Conservation (phyloP, 352 stramenopile species). For the Phytopythium vexans region DNA sequence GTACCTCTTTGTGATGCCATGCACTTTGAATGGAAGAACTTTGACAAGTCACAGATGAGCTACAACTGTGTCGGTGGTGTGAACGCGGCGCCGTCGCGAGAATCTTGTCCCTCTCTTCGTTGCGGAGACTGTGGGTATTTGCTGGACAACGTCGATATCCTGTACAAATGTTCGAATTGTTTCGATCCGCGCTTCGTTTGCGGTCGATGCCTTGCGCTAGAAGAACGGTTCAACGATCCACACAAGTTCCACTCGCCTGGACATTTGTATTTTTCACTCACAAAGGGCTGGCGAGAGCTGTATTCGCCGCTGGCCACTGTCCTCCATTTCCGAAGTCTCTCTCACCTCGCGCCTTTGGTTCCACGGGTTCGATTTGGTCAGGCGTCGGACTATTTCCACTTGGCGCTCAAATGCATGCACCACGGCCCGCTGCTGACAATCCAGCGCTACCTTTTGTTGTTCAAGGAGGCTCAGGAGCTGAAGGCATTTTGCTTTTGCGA, state of each 20-base stretch:
- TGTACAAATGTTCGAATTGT: conserved; percentile 40
- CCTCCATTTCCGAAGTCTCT: conserved; percentile 10
- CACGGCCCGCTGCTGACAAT: conserved; percentile 37
- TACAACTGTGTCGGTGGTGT: conserved; percentile 7
- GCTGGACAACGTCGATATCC: conserved; percentile 18
- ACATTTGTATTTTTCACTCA: conserved; percentile 38
- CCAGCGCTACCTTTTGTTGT: conserved; percentile 20
- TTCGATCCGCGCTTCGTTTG: conserved; percentile 32
- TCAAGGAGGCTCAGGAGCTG: conserved; percentile 42
- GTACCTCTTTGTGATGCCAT: conserved; percentile 38
- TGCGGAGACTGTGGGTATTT: conserved; percentile 10
- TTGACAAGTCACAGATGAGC: neutral
- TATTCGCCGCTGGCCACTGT: conserved; percentile 10
- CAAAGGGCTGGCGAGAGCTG: conserved; percentile 4
- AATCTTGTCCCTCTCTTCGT: too few species aligned
- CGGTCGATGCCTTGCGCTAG: conserved; percentile 17
- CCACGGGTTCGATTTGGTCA: conserved; percentile 29
- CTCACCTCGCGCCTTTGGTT: conserved; percentile 31
- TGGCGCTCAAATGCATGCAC: conserved; percentile 40
- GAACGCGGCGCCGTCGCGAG: neutral
- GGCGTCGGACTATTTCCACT: conserved; percentile 40
- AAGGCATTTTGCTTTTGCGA: conserved; percentile 40
- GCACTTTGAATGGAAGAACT: conserved; percentile 20
- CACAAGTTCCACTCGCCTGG: conserved; percentile 22
- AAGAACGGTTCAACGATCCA: conserved; percentile 19